Evolutionary conservation across 176 grass and related monocot species (phyloP).

Genomic region (Oropetium thomaeum): DNA sequence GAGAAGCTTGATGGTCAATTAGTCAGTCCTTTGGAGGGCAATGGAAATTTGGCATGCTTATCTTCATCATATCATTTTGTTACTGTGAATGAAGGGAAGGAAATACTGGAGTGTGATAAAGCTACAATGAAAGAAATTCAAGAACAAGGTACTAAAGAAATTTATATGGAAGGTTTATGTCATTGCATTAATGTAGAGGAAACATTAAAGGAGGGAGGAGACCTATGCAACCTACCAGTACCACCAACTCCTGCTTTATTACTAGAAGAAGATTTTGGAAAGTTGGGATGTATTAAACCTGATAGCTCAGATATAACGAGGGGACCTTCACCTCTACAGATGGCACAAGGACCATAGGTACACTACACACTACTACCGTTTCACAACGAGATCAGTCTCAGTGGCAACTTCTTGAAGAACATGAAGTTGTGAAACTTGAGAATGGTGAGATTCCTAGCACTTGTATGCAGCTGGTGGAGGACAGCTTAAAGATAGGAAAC

Average conservation of each 20-base stretch:
- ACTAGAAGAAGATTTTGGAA: conserved; percentile 33
- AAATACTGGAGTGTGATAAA: conserved; percentile 12
- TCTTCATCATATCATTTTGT: conserved; percentile 1
- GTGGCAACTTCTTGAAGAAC: conserved; percentile 11
- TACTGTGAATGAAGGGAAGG: conserved; percentile 28
- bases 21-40: not conserved
- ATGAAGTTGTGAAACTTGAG: conserved; percentile 33
- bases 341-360: not conserved
- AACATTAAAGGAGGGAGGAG: not conserved
- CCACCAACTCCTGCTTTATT: conserved; percentile 18
- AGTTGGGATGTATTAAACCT: conserved; percentile 2
- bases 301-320: conserved; percentile 24
- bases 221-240: not conserved
- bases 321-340: conserved; percentile 7
- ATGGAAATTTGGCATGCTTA: conserved; percentile 19
- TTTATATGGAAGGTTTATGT: not conserved
- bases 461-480: conserved; percentile 14
- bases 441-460: conserved; percentile 15
- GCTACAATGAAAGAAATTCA: not conserved
- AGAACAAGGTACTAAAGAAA: not conserved
- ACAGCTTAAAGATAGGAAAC: not conserved
- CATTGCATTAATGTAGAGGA: not conserved
- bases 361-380: conserved; percentile 2
- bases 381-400: conserved; percentile 29
- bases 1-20: conserved; percentile 14